These are phyloP conservation scores for Aspergillus brunneoviolaceus DNA, from an alignment of 2,329 filamentous ascomycete species.

Conservation along the genomic window DNA sequence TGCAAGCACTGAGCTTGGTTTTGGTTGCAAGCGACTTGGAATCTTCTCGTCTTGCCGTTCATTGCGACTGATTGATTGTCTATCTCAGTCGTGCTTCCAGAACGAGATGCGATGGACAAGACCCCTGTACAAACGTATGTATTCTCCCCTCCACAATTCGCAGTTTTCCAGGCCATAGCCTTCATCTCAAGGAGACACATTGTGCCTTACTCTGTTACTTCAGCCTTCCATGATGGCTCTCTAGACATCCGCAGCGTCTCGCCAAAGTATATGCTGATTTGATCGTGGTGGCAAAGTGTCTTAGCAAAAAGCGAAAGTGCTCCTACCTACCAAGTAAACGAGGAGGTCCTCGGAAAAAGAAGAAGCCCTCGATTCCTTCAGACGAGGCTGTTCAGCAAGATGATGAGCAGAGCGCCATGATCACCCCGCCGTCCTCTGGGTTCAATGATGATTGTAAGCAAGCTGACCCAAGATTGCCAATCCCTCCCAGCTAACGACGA, in stretches of 20 bases:
- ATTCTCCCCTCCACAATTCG: background rate
- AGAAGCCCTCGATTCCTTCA: conserved; percentile 26
- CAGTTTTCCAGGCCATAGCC: background rate
- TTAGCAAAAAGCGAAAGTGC: conserved; percentile 41
- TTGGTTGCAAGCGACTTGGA: conserved; percentile 1
- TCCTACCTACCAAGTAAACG: conserved; percentile 46
- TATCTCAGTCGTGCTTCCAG: conserved; percentile 41
- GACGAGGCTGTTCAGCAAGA: conserved; percentile 23
- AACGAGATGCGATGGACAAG: conserved; percentile 47
- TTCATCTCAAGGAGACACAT: background rate
- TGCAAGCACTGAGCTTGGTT: conserved; percentile 9
- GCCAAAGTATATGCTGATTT: conserved; percentile 11
- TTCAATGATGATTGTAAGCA: conserved; percentile 36
- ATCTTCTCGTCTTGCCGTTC: conserved; percentile 8
- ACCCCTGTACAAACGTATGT: conserved; percentile 44
- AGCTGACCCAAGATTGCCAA: background rate
- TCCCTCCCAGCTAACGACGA: conserved; percentile 21
- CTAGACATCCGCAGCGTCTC: background rate
- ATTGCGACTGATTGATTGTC: conserved; percentile 7
- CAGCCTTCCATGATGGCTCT: background rate
- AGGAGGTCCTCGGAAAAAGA: conserved; percentile 46
- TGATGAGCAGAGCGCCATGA: conserved; percentile 21
- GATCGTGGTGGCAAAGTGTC: conserved; percentile 32
- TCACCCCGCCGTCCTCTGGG: conserved; percentile 22
- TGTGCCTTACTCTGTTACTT: background rate